A percentile compares a stretch with the other conserved stretches of the same genome.
phyloP scores from a whole-genome alignment of 352 stramenopile genomes.

The Globisporangium lucens region DNA sequence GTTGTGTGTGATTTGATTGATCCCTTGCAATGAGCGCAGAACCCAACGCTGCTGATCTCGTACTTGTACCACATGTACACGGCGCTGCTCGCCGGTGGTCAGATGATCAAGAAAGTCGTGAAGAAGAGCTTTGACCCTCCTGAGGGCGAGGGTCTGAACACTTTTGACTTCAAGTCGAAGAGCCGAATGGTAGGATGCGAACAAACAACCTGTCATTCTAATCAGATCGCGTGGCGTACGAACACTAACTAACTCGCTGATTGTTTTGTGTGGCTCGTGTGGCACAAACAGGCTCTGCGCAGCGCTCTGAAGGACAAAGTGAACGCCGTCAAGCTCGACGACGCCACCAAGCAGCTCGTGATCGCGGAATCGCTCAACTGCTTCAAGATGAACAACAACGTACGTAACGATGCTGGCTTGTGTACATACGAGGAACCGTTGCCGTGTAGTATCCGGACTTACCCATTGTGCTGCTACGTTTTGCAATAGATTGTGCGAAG shows the following conservation, averaged over 20 bases:
- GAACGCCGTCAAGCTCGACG: conserved; percentile 40
- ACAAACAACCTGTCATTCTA: not conserved
- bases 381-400: conserved; percentile 74
- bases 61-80: conserved; percentile 81
- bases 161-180: conserved; percentile 50
- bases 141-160: conserved; percentile 41
- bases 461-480: not conserved
- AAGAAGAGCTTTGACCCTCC: conserved; percentile 48
- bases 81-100: conserved; percentile 55
- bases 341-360: conserved; percentile 42
- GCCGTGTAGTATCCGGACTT: no score
- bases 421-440: no score
- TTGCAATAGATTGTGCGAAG: conserved; percentile 50
- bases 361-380: conserved; percentile 48
- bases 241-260: not conserved
- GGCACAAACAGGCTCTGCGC: conserved; percentile 32
- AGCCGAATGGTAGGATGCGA: conserved; percentile 35
- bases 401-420: conserved; percentile 11
- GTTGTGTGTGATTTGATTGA: not conserved
- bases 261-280: not conserved
- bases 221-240: not conserved
- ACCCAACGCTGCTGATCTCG: conserved; percentile 55
- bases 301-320: conserved; percentile 59
- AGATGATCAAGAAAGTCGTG: conserved; percentile 68
- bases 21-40: conserved; percentile 16